These are phyloP conservation scores for Iris pallida DNA, from an alignment of 116 monocot genomes.

Conservation along the genomic window DNA sequence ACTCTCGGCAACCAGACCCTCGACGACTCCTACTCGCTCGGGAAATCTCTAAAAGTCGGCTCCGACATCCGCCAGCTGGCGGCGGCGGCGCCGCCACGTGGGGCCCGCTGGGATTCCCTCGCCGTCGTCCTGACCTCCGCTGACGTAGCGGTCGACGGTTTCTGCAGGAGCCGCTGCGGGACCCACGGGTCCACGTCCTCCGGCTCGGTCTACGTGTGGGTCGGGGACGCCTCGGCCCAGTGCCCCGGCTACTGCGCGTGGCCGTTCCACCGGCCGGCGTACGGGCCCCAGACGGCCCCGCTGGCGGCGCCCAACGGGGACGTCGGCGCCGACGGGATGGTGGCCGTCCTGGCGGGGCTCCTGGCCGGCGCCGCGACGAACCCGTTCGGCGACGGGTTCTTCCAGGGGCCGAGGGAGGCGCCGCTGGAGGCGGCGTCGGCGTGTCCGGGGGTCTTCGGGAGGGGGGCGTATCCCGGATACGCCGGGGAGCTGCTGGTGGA, in stretches of 20 bases:
- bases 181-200: slow-evolving; percentile 36
- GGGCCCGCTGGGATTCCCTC: slow-evolving; percentile 19
- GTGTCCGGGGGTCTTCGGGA: slow-evolving; percentile 50
- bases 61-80: slow-evolving; percentile 28
- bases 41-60: slow-evolving; percentile 24
- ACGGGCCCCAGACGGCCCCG: slow-evolving; percentile 53
- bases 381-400: neutral
- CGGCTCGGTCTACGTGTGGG: slow-evolving; percentile 57
- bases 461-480: slow-evolving; percentile 61
- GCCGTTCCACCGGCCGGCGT: slow-evolving; percentile 67
- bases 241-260: slow-evolving; percentile 68
- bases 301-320: slow-evolving; percentile 58
- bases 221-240: slow-evolving; percentile 53
- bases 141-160: slow-evolving; percentile 57
- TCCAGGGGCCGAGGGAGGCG: slow-evolving; percentile 8
- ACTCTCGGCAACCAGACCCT: slow-evolving; percentile 30
- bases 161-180: slow-evolving; percentile 61
- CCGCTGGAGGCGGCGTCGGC: slow-evolving; percentile 64
- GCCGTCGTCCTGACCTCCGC: slow-evolving; percentile 55
- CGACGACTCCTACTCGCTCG: slow-evolving; percentile 43
- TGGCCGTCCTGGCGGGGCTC: slow-evolving; percentile 46
- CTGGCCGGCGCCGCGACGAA: slow-evolving; percentile 17
- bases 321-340: slow-evolving; percentile 59
- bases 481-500: slow-evolving; percentile 40
- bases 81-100: too few relatives aligned